These are phyloP conservation scores for Penicillium concentricum DNA, from an alignment of 2,329 filamentous ascomycete genomes.

Conservation along the genomic window DNA sequence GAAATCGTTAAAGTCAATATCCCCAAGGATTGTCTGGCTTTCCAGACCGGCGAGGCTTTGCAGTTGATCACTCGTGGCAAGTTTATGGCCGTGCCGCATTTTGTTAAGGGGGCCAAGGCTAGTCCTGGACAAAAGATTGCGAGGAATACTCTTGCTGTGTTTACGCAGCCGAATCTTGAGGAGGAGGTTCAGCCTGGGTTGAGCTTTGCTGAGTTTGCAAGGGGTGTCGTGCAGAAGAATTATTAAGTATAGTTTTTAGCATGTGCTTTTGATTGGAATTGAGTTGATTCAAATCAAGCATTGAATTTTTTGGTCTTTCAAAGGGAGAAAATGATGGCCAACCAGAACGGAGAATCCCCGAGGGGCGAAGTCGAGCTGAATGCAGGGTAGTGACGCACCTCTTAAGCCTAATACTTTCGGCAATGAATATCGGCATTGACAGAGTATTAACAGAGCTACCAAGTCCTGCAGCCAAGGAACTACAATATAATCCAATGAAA, in stretches of 20 bases:
- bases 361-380: neutral
- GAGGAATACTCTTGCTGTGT: constrained; percentile 89
- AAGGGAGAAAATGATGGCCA: neutral
- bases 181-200: constrained; percentile 68
- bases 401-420: neutral
- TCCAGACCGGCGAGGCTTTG: constrained; percentile 91
- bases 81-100: constrained; percentile 95
- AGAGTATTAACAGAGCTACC: neutral
- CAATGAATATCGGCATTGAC: neutral
- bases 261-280: neutral
- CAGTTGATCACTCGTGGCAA: constrained; percentile 86
- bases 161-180: constrained; percentile 92
- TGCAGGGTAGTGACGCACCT: neutral
- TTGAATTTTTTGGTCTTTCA: neutral
- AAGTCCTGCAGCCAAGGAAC: neutral
- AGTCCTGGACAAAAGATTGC: constrained; percentile 55
- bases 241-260: constrained; percentile 27
- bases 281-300: neutral
- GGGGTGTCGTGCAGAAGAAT: constrained; percentile 76
- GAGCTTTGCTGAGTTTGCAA: constrained; percentile 71
- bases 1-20: constrained; percentile 88
- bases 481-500: neutral
- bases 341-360: neutral
- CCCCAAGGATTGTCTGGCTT: constrained; percentile 85
- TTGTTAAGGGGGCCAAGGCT: constrained; percentile 72